Evolutionary conservation across 2,329 filamentous ascomycete genomes (phyloP), one percentile per base, ranked within the genome.

Genomic region (Hymenotorrendiella dingleyae): DNA sequence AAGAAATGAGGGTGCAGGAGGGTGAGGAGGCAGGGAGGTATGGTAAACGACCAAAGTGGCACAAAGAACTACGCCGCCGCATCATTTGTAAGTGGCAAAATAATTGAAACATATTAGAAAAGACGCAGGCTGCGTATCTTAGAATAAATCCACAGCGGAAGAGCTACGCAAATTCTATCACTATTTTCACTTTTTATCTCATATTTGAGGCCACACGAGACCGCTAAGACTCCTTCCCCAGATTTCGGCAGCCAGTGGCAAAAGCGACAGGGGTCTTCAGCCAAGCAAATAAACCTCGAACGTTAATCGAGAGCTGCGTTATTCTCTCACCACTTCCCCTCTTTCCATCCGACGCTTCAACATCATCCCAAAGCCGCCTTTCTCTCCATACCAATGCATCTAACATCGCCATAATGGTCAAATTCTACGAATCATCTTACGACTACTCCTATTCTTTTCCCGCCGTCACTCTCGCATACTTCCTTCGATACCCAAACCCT

Each of bases 381-480:
- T 34, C 32, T 44, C 26, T 22, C 27, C 16, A 40, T 38, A 26
- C 45, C 44, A 48, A 56, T 53, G 49, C 46, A 47, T 49, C 36
- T 41, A 37, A 41, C 34, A 36, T 36, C 40, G 16, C 35, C 42
- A 55, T 42, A 47, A 63, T 63, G 61, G 60, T 63, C 33, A 62
- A 62, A 54, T 62, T 61, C 51, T 62, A 58, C 54, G 59, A 62
- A 41, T 80, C 78, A 56, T 79, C 76, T 66, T 83, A 86, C 63
- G 78, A 74, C 58, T 89, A 90, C 72, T 74, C 81, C 52, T 87
- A 91, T 66, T 82, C 84, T 36, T 91, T 91, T 69, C 81, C 85
- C 49, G 86, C 86, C 62, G 86, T 93, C 49, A 88, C 86, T 36
- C 82, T 93, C 64, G 86, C 86, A 67, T 93, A 88, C 74, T 93